phyloP scores from a whole-genome alignment of 2,329 filamentous ascomycete genomes.

The Rugonectria rugulosa region DNA sequence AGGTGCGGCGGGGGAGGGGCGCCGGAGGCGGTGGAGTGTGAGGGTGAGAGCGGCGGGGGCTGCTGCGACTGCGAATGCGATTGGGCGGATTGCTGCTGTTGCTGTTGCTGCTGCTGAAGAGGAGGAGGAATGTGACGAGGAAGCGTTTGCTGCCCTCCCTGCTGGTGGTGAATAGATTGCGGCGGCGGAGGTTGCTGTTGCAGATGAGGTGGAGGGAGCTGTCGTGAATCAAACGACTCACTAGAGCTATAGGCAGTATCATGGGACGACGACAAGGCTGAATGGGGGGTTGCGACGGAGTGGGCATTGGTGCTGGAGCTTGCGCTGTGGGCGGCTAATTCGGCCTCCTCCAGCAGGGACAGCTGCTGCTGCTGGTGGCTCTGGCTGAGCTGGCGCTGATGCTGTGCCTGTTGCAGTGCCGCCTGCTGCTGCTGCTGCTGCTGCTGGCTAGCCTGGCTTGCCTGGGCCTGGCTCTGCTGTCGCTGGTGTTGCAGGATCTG shows the following conservation, averaged over 20 bases:
- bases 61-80: constrained; percentile 13
- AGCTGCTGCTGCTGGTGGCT: constrained; percentile 5
- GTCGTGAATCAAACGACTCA: constrained; percentile 53
- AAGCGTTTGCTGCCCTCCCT: constrained; percentile 34
- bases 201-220: constrained; percentile 30
- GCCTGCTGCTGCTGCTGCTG: background rate
- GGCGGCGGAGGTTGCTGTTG: constrained; percentile 42
- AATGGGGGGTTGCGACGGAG: constrained; percentile 46
- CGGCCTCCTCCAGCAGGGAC: constrained; percentile 34
- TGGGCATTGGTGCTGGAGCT: constrained; percentile 33
- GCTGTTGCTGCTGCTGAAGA: constrained; percentile 22
- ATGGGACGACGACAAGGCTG: constrained; percentile 53
- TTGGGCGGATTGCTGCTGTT: too few species aligned
- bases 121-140: constrained; percentile 37
- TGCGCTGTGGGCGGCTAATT: constrained; percentile 39
- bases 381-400: constrained; percentile 18
- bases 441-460: constrained; percentile 3
- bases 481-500: constrained; percentile 31
- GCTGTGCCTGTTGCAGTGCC: background rate
- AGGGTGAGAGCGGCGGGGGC: constrained; percentile 27
- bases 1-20: constrained; percentile 42
- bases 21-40: constrained; percentile 26
- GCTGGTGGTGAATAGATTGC: constrained; percentile 39
- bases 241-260: constrained; percentile 54
- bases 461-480: constrained; percentile 22